Percentiles rank a stretch among this genome's conserved stretches.
Evolutionary conservation across 768 basidiomycete genomes (phyloP).

Genomic region (Lentinus tigrinus): DNA sequence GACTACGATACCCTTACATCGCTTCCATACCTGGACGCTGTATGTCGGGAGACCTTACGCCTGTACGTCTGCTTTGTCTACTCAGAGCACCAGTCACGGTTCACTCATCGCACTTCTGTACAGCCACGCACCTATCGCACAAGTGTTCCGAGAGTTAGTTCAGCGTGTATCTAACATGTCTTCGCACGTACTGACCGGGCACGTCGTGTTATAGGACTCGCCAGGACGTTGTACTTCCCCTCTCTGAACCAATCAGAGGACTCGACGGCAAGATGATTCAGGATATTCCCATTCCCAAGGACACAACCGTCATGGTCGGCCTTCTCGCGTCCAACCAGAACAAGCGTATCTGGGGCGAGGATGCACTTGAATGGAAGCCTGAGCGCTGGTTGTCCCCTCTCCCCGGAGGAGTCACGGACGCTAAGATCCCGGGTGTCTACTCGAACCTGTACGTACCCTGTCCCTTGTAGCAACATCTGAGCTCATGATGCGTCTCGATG

Average conservation of each 20-base stretch:
- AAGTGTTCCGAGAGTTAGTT: conserved; percentile 17
- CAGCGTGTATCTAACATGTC: not conserved
- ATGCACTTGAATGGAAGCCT: conserved; percentile 26
- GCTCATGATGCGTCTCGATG: not conserved
- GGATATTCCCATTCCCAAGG: conserved; percentile 16
- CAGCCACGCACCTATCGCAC: conserved; percentile 10
- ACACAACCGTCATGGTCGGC: conserved; percentile 17
- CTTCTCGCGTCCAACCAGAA: conserved; percentile 24
- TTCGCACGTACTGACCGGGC: not conserved
- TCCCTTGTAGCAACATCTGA: not conserved
- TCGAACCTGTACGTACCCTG: conserved; percentile 9
- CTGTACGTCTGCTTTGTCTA: not conserved
- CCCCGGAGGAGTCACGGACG: conserved; percentile 10
- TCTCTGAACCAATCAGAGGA: conserved; percentile 16
- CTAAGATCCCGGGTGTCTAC: conserved; percentile 17
- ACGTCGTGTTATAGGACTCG: not conserved
- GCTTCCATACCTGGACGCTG: conserved; percentile 15
- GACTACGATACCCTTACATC: conserved; percentile 8
- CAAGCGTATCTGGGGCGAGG: conserved; percentile 26
- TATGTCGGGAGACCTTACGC: conserved; percentile 16
- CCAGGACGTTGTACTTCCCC: conserved; percentile 17
- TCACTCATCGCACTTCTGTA: too few relatives aligned
- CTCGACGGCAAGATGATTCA: conserved; percentile 16
- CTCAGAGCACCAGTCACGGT: not conserved
- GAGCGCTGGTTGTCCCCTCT: conserved; percentile 23